These are phyloP conservation scores for Bipolaris bicolor DNA, from an alignment of 2,329 filamentous ascomycete species.

Conservation along the genomic window DNA sequence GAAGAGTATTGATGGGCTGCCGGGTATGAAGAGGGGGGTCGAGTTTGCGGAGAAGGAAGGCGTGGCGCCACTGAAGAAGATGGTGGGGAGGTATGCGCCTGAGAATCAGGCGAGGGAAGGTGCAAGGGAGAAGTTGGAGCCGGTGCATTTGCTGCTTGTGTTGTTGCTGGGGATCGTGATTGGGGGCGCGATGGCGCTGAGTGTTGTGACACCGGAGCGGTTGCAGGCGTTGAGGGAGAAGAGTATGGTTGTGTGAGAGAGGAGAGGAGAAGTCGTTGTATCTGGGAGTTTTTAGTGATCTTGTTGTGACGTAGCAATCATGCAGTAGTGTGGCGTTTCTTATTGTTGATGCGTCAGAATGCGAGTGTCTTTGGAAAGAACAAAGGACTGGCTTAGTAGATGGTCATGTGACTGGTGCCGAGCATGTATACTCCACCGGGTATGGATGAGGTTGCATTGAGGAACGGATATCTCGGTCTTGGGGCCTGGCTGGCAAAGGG, in stretches of 20 bases:
- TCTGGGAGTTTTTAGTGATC: neutral
- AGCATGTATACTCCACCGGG: no score
- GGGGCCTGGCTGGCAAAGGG: neutral
- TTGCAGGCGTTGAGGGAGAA: slow-evolving; percentile 30
- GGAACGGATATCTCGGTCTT: neutral
- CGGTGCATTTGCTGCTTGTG: slow-evolving; percentile 35
- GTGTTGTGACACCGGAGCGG: slow-evolving; percentile 34
- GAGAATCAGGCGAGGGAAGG: slow-evolving; percentile 15
- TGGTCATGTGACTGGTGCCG: neutral
- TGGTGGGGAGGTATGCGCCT: slow-evolving; percentile 47
- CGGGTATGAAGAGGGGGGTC: slow-evolving; percentile 51
- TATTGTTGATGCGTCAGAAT: neutral
- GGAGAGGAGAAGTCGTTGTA: neutral
- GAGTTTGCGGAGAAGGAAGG: slow-evolving; percentile 45
- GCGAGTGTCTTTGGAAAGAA: neutral
- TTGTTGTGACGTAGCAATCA: neutral
- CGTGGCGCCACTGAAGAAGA: slow-evolving; percentile 53
- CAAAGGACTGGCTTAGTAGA: neutral
- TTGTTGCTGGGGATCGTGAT: slow-evolving; percentile 41
- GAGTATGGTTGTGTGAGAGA: slow-evolving; percentile 25
- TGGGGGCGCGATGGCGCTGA: slow-evolving; percentile 33
- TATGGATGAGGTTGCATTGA: neutral
- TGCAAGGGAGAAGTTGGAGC: slow-evolving; percentile 11
- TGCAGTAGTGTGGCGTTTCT: neutral
- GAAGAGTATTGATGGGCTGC: slow-evolving; percentile 53